phyloP scores from a whole-genome alignment of 768 basidiomycete species.

The Termitomyces sp. region DNA sequence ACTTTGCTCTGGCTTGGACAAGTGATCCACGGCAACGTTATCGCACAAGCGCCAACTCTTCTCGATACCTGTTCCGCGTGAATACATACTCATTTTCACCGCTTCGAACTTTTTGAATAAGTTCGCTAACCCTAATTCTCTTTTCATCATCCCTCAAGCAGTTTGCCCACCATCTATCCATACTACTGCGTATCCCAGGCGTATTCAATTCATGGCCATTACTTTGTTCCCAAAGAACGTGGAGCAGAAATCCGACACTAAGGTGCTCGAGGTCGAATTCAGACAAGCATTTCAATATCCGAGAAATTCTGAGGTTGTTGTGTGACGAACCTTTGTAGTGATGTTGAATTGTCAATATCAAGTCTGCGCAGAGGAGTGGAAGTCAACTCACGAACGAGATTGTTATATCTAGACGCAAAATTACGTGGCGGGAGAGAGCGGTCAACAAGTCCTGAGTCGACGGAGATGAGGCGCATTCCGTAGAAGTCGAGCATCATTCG shows the following conservation, averaged over 20 bases:
- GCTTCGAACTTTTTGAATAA: slow-evolving; percentile 46
- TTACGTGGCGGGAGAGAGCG: slow-evolving; percentile 45
- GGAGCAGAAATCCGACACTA: slow-evolving; percentile 63
- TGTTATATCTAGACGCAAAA: slow-evolving; percentile 51
- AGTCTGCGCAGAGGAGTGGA: not conserved
- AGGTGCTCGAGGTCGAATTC: slow-evolving; percentile 63
- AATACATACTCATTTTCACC: slow-evolving; percentile 39
- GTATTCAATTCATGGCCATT: slow-evolving; percentile 48
- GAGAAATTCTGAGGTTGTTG: slow-evolving; percentile 73
- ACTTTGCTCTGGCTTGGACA: not conserved
- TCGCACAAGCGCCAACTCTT: slow-evolving; percentile 10
- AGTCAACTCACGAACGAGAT: slow-evolving; percentile 56
- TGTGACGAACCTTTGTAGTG: slow-evolving; percentile 52
- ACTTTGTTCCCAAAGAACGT: slow-evolving; percentile 67
- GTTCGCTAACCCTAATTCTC: slow-evolving; percentile 46
- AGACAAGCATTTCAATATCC: slow-evolving; percentile 71
- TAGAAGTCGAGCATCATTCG: slow-evolving; percentile 77
- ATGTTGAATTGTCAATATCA: not conserved
- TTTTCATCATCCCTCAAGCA: slow-evolving; percentile 62
- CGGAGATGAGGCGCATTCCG: slow-evolving; percentile 60
- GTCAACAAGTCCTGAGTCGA: slow-evolving; percentile 54
- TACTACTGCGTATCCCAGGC: slow-evolving; percentile 46
- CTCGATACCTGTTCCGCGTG: slow-evolving; percentile 54
- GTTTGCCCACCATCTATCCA: slow-evolving; percentile 79
- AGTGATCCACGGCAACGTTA: not conserved